Percentiles rank a stretch among this genome's conserved stretches.
Conservation (phyloP, 805 yeast species). For the Sugiyamaella boreocaroliniensis region DNA sequence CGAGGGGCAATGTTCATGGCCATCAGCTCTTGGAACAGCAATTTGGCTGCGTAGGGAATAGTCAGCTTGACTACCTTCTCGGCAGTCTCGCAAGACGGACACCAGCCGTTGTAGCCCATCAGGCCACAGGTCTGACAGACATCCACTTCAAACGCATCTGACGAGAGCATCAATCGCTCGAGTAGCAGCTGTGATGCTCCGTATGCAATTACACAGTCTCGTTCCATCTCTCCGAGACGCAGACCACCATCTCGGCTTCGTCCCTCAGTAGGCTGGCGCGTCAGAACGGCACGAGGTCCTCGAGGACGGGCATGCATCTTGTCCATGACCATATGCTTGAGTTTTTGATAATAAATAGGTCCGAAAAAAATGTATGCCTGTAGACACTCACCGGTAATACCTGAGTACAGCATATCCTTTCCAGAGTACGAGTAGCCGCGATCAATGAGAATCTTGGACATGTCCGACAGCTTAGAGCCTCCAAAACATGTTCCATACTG, state of each 20-base stretch:
- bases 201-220: constrained; percentile 98
- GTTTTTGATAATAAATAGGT: constrained; percentile 94
- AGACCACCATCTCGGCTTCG: constrained; percentile 98
- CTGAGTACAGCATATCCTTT: constrained; percentile 94
- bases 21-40: constrained; percentile 90
- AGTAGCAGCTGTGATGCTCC: constrained; percentile 93
- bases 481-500: constrained; percentile 99
- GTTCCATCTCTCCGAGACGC: constrained; percentile 98
- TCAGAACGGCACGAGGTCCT: constrained; percentile 96
- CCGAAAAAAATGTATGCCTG: constrained; percentile 98
- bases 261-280: constrained; percentile 99
- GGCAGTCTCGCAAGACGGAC: constrained; percentile 88
- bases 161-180: constrained; percentile 92
- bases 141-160: constrained; percentile 97
- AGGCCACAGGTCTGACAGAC: constrained; percentile 90
- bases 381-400: constrained; percentile 93
- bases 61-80: constrained; percentile 88
- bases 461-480: constrained; percentile 91
- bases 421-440: constrained; percentile 93
- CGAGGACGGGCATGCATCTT: constrained; percentile 99
- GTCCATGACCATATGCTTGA: constrained; percentile 98
- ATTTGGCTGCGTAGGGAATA: constrained; percentile 97
- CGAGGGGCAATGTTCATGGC: constrained; percentile 99
- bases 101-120: constrained; percentile 97
- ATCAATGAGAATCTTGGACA: constrained; percentile 84